Conservation (phyloP, 2,329 filamentous ascomycete genomes). For the Microcyclospora tardicrescens region DNA sequence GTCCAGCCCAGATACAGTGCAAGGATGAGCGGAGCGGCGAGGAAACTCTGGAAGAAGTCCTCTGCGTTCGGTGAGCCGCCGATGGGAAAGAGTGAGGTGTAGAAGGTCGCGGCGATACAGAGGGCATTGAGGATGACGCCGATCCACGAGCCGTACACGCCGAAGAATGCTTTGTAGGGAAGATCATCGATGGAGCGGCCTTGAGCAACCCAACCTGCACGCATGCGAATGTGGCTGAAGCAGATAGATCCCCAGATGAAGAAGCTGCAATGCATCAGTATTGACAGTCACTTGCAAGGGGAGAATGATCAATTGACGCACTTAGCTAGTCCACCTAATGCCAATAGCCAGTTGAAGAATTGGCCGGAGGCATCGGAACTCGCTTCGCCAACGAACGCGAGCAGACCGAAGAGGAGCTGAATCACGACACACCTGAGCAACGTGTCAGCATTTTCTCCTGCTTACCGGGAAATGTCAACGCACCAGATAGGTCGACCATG, state of each 20-base stretch:
- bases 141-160: constrained; percentile 49
- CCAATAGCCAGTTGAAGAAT: constrained; percentile 69
- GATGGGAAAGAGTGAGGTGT: constrained; percentile 69
- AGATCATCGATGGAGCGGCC: constrained; percentile 40
- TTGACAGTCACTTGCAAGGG: too few relatives aligned
- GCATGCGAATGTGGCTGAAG: constrained; percentile 60
- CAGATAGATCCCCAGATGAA: constrained; percentile 59
- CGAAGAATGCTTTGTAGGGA: constrained; percentile 43
- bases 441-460: too few relatives aligned
- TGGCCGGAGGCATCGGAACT: constrained; percentile 41
- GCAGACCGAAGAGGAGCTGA: constrained; percentile 50
- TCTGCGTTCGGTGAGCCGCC: constrained; percentile 10
- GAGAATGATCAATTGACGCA: too few relatives aligned
- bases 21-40: constrained; percentile 23
- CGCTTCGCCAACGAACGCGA: constrained; percentile 65
- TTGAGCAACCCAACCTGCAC: constrained; percentile 47
- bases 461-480: too few relatives aligned
- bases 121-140: constrained; percentile 48
- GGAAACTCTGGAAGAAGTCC: constrained; percentile 19
- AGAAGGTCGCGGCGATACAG: constrained; percentile 62
- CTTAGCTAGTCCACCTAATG: constrained; percentile 54
- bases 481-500: constrained; percentile 63
- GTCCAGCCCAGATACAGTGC: constrained; percentile 22
- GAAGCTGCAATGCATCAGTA: constrained; percentile 43
- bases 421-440: constrained; percentile 43